Evolutionary conservation across 345 rosid species (phyloP), one percentile per base, ranked within the genome.

Genomic region (Camelina hispida): DNA sequence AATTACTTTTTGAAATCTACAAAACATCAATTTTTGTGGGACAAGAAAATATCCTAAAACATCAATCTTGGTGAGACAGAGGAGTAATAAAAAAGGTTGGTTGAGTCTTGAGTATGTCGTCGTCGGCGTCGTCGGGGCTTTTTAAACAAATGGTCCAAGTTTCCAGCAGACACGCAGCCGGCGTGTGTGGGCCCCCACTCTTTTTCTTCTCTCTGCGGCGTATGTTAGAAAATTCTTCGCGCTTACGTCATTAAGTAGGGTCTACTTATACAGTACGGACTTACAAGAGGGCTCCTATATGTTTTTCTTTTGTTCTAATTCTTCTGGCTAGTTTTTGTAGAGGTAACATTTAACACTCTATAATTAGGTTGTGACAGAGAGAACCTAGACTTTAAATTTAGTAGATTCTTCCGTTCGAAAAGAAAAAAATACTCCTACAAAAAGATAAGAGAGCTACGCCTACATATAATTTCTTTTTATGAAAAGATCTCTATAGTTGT

Each of bases 131-230:
- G 37, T 34, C 37, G 37, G 37, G 37, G 9, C 7, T 6, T 6
- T 67, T 54, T 20, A 64, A 64, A 56, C 44, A 66, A 58, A n/a
- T 28, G 52, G 62, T 42, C 76, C 72, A 69, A 35, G 58, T 70
- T 59, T 80, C 63, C 38, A 71, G 62, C 81, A 76, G 83, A 81
- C 87, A 81, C 48, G 84, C 83, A 62, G 86, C 82, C 87, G 87
- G 84, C 81, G 43, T 62, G 44, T 20, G 62, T 50, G 82, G 85
- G 70, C 30, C 37, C 66, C 28, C 43, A 7, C 2, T 3, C 22
- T 1, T 0, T 0, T 37, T 57, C 34, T 48, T 12, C 37, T 44
- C 60, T 56, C 35, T 35, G 15, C 67, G 46, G 79, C 63, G 68
- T 72, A 68, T 44, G 78, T 60, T 54, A 60, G 68, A 50, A 50